A percentile compares a stretch with the other conserved stretches of the same genome.
Evolutionary conservation across 2,329 filamentous ascomycete species (phyloP).

Genomic region (Monosporascus sp.): DNA sequence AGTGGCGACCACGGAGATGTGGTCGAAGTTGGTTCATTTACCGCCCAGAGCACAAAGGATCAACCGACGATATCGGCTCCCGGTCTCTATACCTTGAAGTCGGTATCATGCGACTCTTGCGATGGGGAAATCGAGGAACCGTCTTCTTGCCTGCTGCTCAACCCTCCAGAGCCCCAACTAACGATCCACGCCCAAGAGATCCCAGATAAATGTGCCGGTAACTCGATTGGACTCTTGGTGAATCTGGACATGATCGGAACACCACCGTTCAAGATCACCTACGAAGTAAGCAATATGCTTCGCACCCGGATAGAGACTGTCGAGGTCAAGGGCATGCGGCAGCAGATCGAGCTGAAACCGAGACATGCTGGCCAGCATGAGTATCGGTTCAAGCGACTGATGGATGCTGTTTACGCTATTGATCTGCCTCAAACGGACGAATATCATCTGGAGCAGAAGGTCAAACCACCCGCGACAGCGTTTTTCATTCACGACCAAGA

Average conservation of each 20-base stretch:
- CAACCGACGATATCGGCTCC: slow-evolving; percentile 66
- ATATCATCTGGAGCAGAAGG: slow-evolving; percentile 68
- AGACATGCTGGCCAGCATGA: slow-evolving; percentile 76
- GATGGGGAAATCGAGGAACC: slow-evolving; percentile 87
- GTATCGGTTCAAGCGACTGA: slow-evolving; percentile 77
- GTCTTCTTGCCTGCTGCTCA: slow-evolving; percentile 85
- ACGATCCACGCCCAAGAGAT: slow-evolving; percentile 72
- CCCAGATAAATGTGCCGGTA: slow-evolving; percentile 90
- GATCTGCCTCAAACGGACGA: slow-evolving; percentile 24
- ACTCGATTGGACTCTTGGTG: slow-evolving; percentile 83
- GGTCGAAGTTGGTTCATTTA: slow-evolving; percentile 51
- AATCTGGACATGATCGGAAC: slow-evolving; percentile 87
- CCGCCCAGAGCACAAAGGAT: slow-evolving; percentile 56
- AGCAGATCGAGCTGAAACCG: slow-evolving; percentile 81
- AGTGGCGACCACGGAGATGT: slow-evolving; percentile 64
- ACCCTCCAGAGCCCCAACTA: slow-evolving; percentile 81
- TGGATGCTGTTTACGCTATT: slow-evolving; percentile 75
- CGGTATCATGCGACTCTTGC: slow-evolving; percentile 75
- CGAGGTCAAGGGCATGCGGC: slow-evolving; percentile 63
- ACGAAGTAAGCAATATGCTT: slow-evolving; percentile 63
- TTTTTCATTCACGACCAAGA: slow-evolving; percentile 53
- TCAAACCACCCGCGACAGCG: slow-evolving; percentile 87
- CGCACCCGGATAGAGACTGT: slow-evolving; percentile 49
- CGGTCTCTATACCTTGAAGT: slow-evolving; percentile 80
- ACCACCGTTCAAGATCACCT: slow-evolving; percentile 81